Percentiles rank a stretch among this genome's conserved stretches.
phyloP scores from a whole-genome alignment of 495 filamentous ascomycete genomes.

The Corynascus novoguineensis region DNA sequence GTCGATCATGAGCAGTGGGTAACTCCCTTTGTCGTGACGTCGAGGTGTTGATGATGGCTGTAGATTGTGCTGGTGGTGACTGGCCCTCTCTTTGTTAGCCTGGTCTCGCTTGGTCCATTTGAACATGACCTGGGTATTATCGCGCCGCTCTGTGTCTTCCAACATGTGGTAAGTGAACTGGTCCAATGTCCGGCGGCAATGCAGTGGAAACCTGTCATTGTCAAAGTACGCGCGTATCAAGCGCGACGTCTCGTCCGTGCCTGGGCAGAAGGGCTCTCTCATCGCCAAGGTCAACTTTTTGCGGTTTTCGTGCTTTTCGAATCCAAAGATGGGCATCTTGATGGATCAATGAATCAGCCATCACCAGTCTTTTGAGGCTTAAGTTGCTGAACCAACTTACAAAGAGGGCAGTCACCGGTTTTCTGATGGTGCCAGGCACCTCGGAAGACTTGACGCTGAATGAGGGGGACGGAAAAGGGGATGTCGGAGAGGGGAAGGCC shows the following conservation, averaged over 20 bases:
- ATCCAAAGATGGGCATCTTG: constrained; percentile 8
- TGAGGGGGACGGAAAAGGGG: background rate
- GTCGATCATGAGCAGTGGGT: constrained; percentile 5
- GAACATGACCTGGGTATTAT: constrained; percentile 9
- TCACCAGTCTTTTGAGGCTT: background rate
- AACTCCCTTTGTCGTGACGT: background rate
- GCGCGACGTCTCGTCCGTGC: background rate
- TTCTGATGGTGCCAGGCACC: background rate
- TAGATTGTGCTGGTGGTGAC: background rate
- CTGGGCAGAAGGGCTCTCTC: background rate
- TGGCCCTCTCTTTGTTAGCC: background rate
- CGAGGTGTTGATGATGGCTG: background rate
- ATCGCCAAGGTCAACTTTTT: background rate
- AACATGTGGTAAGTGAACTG: constrained; percentile 11
- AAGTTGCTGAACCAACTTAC: background rate
- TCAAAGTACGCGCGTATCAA: background rate
- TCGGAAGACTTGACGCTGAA: background rate
- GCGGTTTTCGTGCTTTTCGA: constrained; percentile 6
- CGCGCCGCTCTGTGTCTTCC: constrained; percentile 3
- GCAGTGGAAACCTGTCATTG: background rate
- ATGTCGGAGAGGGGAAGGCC: background rate
- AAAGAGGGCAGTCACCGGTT: background rate
- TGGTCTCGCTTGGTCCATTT: background rate
- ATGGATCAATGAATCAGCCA: background rate
- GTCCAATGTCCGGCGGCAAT: constrained; percentile 11